Evolutionary conservation across 352 stramenopile genomes (phyloP), one percentile per base, ranked within the genome.

Genomic region (Chrysophaeum taylorii): DNA sequence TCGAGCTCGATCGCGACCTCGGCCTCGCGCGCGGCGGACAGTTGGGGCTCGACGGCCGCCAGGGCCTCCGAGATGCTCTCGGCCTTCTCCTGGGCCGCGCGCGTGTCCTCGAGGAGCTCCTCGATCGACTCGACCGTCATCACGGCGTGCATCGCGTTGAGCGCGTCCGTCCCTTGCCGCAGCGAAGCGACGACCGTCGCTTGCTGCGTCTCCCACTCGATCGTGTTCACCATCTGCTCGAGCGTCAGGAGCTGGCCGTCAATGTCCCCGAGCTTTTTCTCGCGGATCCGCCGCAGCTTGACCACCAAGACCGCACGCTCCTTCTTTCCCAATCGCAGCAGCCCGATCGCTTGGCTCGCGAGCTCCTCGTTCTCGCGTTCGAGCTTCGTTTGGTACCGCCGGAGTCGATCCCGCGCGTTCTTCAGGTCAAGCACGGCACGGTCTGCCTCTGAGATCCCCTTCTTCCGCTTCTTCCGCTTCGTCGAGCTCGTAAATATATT

Each of bases 341-440:
- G 33, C 9, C 14, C 7, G 15, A 31, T 14, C 7, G 52, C 52
- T 23, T 4, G 12, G 25, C 27, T 23, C 33, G 52, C 39, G 4
- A 63, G 33, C 33, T 39, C 9, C 2, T 2, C 52, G 29, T 25
- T 5, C 52, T 63, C 52, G 5, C 27, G 12, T 9, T 38, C 52
- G 25, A 63, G 52, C 33, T 63, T 63, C 52, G 52, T 31, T 31
- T 63, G 52, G n/a, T 31, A 63, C 25, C n/a, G 16, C 27, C 25
- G 36, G 52, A 63, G 52, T 23, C 23, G 5, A 23, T 63, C 52
- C 25, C 52, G 52, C 52, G 52, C 52, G 25, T 35, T 63, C 52
- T 63, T 63, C 27, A 63, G 52, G 52, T 63, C 52, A 12, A 63
- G 52, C 5, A 63, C 29, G 25, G 52, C 52, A 12, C 52, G 52